Base-by-base conservation (phyloP, 2,329 filamentous ascomycete genomes). In the Elsinoe fawcettii region DNA sequence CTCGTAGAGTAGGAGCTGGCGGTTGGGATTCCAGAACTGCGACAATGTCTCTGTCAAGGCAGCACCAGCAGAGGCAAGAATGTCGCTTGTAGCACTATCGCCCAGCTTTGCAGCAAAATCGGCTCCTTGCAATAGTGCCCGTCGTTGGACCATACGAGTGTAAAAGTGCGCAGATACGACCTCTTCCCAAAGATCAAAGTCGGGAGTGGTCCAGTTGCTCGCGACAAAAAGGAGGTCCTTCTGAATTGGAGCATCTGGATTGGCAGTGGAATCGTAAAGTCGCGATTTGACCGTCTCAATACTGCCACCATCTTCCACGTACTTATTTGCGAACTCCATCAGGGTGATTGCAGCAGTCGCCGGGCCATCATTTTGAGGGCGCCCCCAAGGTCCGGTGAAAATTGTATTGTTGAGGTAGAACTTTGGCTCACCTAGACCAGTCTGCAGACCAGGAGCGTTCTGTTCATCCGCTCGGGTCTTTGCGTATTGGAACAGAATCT, bases 281-380 rank as follows among this genome's bases (percentile, higher is more conserved):
- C 62, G 61, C 30, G 64, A 55, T 44, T 62, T 58, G 16, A 68
- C 63, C 8, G 61, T 63, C 2, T 62, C 51, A 9, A 63, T 54
- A 47, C 62, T 65, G 27, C 67, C 66, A n/a, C 64, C 62, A 18
- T 60, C 60, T n/a, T 62, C 58, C 8, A 67, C 61, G 25, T 67
- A 69, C 37, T 58, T 61, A 36, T 63, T 63, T 18, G 66, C 66
- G 41, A 68, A 69, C 23, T 66, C 64, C 36, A 68, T 68, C 1
- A 69, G 61, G 1, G 67, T 67, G 51, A 65, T 64, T 14, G 66
- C 66, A 36, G 66, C 60, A 20, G 66, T 68, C 1, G 67, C 67
- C 0, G 67, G 67, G 4, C 67, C 67, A 53, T 69, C 67, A 39
- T 67, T 67, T 44, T 69, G 67, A n/a, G 67, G 67, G n/a, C 67